Base-by-base conservation (phyloP, 495 filamentous ascomycete species). In the Tuber melanosporum region DNA sequence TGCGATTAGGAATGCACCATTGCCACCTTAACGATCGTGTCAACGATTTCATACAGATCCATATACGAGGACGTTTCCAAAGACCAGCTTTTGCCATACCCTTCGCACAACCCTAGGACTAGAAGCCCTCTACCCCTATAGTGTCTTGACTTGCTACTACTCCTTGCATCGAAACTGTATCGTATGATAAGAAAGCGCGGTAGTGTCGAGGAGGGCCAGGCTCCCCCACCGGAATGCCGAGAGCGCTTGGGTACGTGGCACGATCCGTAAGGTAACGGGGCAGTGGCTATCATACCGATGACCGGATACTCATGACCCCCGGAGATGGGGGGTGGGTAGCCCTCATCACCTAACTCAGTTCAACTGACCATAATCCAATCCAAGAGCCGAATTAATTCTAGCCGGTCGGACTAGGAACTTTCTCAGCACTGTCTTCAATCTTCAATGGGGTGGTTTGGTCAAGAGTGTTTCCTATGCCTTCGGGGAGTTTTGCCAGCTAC, bases 361-460 rank as follows among this genome's bases (percentile, higher is more conserved):
- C 49, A 26, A 57, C n/a, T 20, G 9, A 22, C 47, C 47, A 49
- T 8, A 49, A 49, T 8, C 22, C 49, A 57, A 57, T 12, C 22
- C 22, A 57, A 57, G 22, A 26, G 3, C 49, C 22, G 22, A 10
- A 57, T 57, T 12, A 14, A 57, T 26, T 22, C 49, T 26, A 57
- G 3, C 49, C 22, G 22, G 49, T 26, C 9, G 88, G 88, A 79
- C 84, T 89, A 17, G 88, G 88, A 5, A 84, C 89, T 45, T 85
- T 85, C 3, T 87, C 87, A 8, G 84, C 88, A 14, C 86, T 87
- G 8, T 89, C 88, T 73, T 74, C 89, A 52, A 89, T 89, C 57
- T 74, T 89, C 70, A 89, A 89, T 79, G 88, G 88, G 80, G 89
- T 89, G 88, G 88, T 89, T 46, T 87, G 88, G 46, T 89, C 88